Evolutionary conservation across 352 stramenopile genomes (phyloP).

Genomic region (Globisporangium heterothallicum): DNA sequence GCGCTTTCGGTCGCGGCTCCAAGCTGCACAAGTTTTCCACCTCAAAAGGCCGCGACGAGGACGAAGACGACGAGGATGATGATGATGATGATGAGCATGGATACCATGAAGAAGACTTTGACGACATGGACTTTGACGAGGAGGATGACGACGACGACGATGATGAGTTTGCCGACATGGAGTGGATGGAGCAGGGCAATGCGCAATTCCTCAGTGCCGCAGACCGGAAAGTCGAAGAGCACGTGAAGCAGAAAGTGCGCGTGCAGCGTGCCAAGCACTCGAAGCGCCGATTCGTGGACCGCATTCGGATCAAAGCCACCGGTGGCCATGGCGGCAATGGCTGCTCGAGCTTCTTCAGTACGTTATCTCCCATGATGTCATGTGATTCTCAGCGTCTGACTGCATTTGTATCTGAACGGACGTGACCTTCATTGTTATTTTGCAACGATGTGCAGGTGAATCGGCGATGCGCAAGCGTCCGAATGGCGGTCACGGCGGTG

Average conservation of each 20-base stretch:
- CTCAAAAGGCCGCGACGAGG: constrained; percentile 3
- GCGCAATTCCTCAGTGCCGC: constrained; percentile 15
- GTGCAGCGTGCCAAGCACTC: constrained; percentile 79
- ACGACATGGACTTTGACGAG: constrained; percentile 35
- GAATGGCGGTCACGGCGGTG: constrained; percentile 81
- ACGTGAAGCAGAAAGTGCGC: constrained; percentile 85
- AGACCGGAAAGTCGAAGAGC: constrained; percentile 58
- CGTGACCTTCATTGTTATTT: too few species aligned
- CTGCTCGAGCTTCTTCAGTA: constrained; percentile 83
- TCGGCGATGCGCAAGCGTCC: constrained; percentile 70
- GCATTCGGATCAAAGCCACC: constrained; percentile 86
- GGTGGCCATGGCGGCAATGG: constrained; percentile 86
- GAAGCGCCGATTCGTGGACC: constrained; percentile 88
- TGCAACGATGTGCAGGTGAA: constrained; percentile 22
- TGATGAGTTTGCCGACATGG: constrained; percentile 14
- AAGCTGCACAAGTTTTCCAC: constrained; percentile 12
- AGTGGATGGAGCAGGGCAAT: constrained; percentile 12
- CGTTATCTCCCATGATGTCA: constrained; percentile 2
- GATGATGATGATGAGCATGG: constrained; percentile 29
- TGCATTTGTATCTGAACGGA: background rate
- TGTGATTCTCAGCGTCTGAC: background rate
- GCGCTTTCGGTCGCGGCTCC: constrained; percentile 14
- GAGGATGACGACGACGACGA: constrained; percentile 37
- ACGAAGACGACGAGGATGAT: constrained; percentile 29
- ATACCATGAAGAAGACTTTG: constrained; percentile 39